Conservation (phyloP, 495 filamentous ascomycete species). For the Xylaria intraflava region DNA sequence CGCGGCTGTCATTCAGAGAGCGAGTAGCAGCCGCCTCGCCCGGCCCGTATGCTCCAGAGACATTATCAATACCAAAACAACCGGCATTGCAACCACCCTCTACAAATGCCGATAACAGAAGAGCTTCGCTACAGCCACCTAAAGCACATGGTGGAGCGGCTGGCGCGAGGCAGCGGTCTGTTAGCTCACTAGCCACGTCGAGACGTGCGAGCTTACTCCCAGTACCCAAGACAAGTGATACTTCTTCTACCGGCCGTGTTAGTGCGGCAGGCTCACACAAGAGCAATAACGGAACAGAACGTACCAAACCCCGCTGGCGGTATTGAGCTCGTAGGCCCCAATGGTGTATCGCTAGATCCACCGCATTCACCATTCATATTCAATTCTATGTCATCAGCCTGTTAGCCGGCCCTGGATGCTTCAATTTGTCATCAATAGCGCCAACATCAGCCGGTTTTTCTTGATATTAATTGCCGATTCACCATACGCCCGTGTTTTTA, state of each 20-base stretch:
- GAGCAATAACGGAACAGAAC: conserved; percentile 1
- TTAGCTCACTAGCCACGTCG: conserved; percentile 41
- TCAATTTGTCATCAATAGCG: neutral
- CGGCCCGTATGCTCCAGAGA: conserved; percentile 26
- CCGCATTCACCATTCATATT: neutral
- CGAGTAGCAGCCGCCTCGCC: conserved; percentile 35
- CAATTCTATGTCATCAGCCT: neutral
- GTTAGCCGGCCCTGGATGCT: neutral
- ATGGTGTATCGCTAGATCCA: neutral
- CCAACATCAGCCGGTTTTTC: no score
- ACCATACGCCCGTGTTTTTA: neutral
- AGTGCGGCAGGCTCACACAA: conserved; percentile 14
- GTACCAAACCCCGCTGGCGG: conserved; percentile 10
- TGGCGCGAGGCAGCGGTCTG: conserved; percentile 31
- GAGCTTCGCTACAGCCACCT: conserved; percentile 42
- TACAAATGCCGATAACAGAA: conserved; percentile 31
- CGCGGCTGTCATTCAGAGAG: conserved; percentile 45
- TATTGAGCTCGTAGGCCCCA: conserved; percentile 3
- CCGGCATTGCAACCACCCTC: conserved; percentile 21
- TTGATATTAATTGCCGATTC: no score
- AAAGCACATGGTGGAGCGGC: conserved; percentile 18
- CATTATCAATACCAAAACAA: conserved; percentile 29
- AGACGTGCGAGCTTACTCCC: conserved; percentile 47
- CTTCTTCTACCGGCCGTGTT: conserved; percentile 19
- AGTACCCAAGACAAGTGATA: conserved; percentile 30